Conservation (phyloP, 768 basidiomycete species). For the Termitomyces heimii region DNA sequence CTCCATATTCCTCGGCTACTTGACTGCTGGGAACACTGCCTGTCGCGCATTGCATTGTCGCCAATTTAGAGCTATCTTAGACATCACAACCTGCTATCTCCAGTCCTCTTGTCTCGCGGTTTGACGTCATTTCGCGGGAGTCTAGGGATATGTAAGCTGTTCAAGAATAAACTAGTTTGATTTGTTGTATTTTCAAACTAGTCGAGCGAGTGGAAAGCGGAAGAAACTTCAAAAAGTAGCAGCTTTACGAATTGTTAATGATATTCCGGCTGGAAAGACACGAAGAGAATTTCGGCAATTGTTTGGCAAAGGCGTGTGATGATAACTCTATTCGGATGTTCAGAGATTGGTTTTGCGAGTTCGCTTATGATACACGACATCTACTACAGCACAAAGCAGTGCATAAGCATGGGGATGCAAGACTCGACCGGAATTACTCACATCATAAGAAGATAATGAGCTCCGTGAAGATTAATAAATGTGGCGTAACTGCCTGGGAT, state of each 20-base stretch:
- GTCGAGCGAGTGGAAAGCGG: background rate
- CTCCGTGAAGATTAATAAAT: background rate
- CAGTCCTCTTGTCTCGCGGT: background rate
- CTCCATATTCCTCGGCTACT: background rate
- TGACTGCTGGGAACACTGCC: background rate
- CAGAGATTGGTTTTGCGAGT: too few species aligned
- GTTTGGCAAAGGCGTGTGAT: background rate
- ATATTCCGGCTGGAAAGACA: background rate
- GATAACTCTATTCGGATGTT: background rate
- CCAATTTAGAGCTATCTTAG: background rate
- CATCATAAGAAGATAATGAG: background rate
- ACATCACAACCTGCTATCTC: background rate
- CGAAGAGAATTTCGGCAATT: background rate
- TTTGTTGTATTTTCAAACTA: background rate
- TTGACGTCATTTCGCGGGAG: background rate
- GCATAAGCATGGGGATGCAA: background rate
- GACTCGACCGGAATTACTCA: background rate
- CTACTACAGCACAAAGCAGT: background rate
- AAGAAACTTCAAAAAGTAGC: background rate
- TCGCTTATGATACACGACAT: background rate
- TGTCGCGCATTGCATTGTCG: background rate
- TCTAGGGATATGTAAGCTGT: conserved; percentile 2
- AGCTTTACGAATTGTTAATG: background rate
- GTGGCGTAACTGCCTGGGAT: background rate
- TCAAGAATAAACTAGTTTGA: background rate